Evolutionary conservation across 2,329 filamentous ascomycete genomes (phyloP).

Genomic region (Colletotrichum abscissum): DNA sequence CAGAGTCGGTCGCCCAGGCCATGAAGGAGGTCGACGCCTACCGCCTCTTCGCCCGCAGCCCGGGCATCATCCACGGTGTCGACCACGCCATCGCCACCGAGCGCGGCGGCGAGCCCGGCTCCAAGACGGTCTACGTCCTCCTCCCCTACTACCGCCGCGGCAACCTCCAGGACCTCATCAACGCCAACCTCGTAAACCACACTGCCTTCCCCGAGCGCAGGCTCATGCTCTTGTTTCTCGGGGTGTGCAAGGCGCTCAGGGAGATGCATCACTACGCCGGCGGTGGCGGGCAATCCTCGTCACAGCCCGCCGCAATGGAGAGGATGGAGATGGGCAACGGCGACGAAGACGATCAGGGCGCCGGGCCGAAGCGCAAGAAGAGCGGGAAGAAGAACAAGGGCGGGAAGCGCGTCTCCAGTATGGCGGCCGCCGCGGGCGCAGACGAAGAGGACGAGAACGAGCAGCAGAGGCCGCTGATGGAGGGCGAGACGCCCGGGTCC

Average conservation of each 20-base stretch:
- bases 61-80: conserved; percentile 87
- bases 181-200: conserved; percentile 97
- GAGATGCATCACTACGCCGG: conserved; percentile 88
- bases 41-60: conserved; percentile 83
- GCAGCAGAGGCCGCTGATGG: conserved; percentile 87
- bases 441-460: conserved; percentile 78
- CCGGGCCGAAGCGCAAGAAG: conserved; percentile 45
- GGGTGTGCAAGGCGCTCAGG: conserved; percentile 88
- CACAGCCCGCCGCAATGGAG: conserved; percentile 51
- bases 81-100: conserved; percentile 87
- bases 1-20: conserved; percentile 93
- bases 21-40: conserved; percentile 99
- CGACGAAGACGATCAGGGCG: conserved; percentile 51
- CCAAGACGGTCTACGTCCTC: conserved; percentile 96
- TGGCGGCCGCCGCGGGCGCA: conserved; percentile 50
- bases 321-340: conserved; percentile 64
- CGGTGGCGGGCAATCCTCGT: not conserved
- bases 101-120: conserved; percentile 66
- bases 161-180: conserved; percentile 98
- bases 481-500: conserved; percentile 77
- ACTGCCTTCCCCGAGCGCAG: conserved; percentile 87
- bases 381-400: conserved; percentile 50
- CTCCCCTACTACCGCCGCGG: conserved; percentile 95
- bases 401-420: conserved; percentile 42
- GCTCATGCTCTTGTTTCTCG: conserved; percentile 90